These are phyloP conservation scores for Stagonosporopsis vannaccii DNA, from an alignment of 2,329 filamentous ascomycete species.

Conservation along the genomic window DNA sequence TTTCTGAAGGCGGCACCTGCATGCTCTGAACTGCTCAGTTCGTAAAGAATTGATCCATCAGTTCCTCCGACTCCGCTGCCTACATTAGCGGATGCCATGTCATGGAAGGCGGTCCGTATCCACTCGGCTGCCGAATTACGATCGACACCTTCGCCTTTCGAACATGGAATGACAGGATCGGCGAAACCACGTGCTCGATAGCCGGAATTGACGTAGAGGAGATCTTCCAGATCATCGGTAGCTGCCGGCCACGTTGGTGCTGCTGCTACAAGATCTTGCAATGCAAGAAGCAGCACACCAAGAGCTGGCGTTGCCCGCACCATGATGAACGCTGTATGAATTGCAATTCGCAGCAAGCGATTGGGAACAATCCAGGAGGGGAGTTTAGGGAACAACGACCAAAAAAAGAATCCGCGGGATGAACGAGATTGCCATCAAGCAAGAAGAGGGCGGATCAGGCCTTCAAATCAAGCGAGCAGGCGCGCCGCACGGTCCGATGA, in stretches of 20 bases:
- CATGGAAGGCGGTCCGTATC: constrained; percentile 68
- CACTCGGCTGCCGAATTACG: constrained; percentile 68
- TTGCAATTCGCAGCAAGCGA: background rate
- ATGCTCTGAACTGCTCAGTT: constrained; percentile 64
- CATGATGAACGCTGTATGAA: background rate
- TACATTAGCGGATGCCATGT: constrained; percentile 64
- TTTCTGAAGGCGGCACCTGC: constrained; percentile 61
- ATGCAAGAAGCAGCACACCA: constrained; percentile 16
- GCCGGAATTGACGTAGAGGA: constrained; percentile 66
- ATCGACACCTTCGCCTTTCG: constrained; percentile 53
- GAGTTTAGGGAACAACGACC: background rate
- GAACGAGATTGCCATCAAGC: background rate
- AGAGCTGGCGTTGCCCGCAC: constrained; percentile 7
- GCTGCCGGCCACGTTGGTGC: constrained; percentile 68
- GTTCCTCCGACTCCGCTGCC: constrained; percentile 61
- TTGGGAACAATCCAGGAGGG: background rate
- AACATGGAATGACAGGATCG: constrained; percentile 64
- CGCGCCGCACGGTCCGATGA: constrained; percentile 1
- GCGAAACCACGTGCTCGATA: constrained; percentile 64
- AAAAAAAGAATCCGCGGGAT: background rate
- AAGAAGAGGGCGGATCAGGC: background rate
- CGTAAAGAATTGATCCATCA: constrained; percentile 68
- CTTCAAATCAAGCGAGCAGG: constrained; percentile 5
- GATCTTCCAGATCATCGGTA: constrained; percentile 69
- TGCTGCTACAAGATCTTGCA: constrained; percentile 38